phyloP scores from a whole-genome alignment of 257 asterid species.

The Handroanthus guayacan region DNA sequence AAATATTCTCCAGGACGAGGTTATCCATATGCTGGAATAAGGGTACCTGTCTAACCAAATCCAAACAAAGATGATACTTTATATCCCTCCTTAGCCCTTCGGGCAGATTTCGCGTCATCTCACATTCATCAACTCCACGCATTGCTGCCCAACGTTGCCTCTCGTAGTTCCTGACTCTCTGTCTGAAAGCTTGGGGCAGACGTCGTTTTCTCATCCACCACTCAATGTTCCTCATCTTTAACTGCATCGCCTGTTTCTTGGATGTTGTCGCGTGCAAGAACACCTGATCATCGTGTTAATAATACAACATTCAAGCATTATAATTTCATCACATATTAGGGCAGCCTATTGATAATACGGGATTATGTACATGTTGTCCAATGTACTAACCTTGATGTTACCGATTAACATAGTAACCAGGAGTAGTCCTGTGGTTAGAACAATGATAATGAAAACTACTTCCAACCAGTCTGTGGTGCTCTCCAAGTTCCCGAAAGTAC shows the following conservation, averaged over 20 bases:
- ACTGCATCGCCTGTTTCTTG: constrained; percentile 95
- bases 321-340: neutral
- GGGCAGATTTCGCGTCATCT: constrained; percentile 88
- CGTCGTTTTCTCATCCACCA: constrained; percentile 98
- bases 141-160: constrained; percentile 96
- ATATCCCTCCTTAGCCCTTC: constrained; percentile 94
- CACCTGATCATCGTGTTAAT: constrained; percentile 48
- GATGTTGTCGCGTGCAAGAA: constrained; percentile 96
- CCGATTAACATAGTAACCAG: constrained; percentile 98
- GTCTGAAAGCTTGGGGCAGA: constrained; percentile 66
- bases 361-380: neutral
- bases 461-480: constrained; percentile 98
- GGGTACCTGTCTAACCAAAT: constrained; percentile 95
- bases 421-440: constrained; percentile 86
- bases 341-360: neutral
- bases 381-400: constrained; percentile 75
- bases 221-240: constrained; percentile 94
- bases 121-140: constrained; percentile 94
- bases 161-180: constrained; percentile 86
- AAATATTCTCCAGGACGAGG: constrained; percentile 88
- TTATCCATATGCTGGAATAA: constrained; percentile 95
- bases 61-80: constrained; percentile 91
- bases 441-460: constrained; percentile 85
- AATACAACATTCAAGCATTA: neutral
- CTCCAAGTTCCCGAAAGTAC: constrained; percentile 96